These are phyloP conservation scores for Neurospora sublineolata DNA, from an alignment of 495 filamentous ascomycete species.

Conservation along the genomic window DNA sequence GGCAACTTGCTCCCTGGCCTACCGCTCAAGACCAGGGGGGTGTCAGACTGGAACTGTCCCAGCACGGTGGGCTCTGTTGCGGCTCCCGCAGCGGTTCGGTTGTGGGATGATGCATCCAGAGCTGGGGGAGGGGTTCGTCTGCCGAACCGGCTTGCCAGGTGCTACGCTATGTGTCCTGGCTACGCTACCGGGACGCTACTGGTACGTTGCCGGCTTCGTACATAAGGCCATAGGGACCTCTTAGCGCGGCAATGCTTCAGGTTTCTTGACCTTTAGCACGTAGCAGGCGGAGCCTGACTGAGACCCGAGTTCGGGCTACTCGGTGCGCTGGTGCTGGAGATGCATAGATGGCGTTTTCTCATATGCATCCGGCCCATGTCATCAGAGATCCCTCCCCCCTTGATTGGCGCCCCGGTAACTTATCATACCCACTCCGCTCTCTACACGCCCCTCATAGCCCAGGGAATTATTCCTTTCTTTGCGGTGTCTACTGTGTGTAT, in stretches of 20 bases:
- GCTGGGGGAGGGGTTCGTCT: not conserved
- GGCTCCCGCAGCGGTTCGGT: not conserved
- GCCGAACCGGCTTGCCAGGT: not conserved
- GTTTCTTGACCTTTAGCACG: not conserved
- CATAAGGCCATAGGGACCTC: not conserved
- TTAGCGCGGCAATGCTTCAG: not conserved
- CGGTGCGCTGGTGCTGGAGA: conserved; percentile 9
- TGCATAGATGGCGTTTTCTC: conserved; percentile 19
- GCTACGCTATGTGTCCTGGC: not conserved
- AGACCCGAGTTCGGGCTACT: not conserved
- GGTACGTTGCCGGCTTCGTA: not conserved
- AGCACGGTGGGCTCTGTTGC: not conserved
- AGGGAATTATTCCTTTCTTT: not conserved
- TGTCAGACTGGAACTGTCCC: not conserved
- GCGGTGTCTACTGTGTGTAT: not conserved
- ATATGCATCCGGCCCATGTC: conserved; percentile 14
- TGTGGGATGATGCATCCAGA: not conserved
- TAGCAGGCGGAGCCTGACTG: not conserved
- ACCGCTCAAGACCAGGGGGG: not conserved
- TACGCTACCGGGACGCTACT: not conserved
- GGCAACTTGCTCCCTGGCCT: not conserved
- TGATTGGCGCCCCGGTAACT: conserved; percentile 14
- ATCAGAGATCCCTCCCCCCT: conserved; percentile 5
- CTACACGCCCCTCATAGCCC: conserved; percentile 10
- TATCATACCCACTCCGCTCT: conserved; percentile 7